Percentiles rank a stretch among this genome's conserved stretches.
phyloP scores from a whole-genome alignment of 2,329 filamentous ascomycete species.

The Hypoxylon sp. region DNA sequence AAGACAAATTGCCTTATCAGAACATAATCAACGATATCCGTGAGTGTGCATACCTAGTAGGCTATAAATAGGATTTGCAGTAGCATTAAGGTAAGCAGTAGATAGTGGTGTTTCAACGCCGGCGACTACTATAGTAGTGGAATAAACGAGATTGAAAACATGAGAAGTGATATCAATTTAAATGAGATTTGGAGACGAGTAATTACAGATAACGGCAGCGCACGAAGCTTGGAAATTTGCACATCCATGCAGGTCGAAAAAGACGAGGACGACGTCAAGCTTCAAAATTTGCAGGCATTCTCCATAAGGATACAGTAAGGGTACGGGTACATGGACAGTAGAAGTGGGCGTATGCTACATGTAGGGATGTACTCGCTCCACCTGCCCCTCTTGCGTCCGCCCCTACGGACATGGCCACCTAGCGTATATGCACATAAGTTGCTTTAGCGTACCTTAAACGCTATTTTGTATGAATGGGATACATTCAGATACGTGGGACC shows the following conservation, averaged over 20 bases:
- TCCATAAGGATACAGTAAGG: background rate
- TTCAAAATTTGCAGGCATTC: conserved; percentile 13
- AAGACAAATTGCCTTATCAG: conserved; percentile 28
- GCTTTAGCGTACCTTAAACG: background rate
- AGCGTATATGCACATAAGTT: background rate
- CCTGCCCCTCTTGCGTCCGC: conserved; percentile 17
- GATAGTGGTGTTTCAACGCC: background rate
- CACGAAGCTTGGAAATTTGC: conserved; percentile 6
- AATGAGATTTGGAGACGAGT: conserved; percentile 21
- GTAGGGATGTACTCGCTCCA: conserved; percentile 9
- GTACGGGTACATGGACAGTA: too few relatives aligned
- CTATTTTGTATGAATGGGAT: background rate
- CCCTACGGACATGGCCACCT: conserved; percentile 1
- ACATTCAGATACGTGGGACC: too few relatives aligned
- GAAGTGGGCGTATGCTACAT: too few relatives aligned
- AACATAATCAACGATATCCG: conserved; percentile 9
- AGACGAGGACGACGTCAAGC: conserved; percentile 18
- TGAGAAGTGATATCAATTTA: conserved; percentile 35
- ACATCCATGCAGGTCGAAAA: background rate
- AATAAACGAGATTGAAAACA: conserved; percentile 36
- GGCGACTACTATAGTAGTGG: conserved; percentile 11
- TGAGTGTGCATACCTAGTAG: conserved; percentile 2
- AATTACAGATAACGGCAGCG: conserved; percentile 18
- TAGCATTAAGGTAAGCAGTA: conserved; percentile 6
- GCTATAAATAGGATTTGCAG: conserved; percentile 33